Conservation (phyloP, 2,329 filamentous ascomycete genomes). For the Fusarium sulawesiense region DNA sequence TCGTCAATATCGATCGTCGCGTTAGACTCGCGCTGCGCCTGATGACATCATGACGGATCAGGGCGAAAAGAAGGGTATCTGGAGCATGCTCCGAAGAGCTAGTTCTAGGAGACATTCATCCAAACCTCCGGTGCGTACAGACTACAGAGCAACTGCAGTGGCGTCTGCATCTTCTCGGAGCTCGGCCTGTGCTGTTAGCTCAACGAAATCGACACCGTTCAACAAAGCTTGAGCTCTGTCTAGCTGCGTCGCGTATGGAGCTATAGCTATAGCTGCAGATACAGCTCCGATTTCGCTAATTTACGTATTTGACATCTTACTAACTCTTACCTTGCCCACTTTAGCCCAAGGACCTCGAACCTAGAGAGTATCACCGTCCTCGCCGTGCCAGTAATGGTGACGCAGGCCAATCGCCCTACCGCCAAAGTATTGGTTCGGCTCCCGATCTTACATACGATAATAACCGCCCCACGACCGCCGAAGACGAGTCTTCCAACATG, state of each 20-base stretch:
- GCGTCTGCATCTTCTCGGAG: not conserved
- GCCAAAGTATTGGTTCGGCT: slow-evolving; percentile 52
- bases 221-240: slow-evolving; percentile 18
- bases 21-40: slow-evolving; percentile 22
- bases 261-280: slow-evolving; percentile 29
- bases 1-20: slow-evolving; percentile 22
- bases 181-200: not conserved
- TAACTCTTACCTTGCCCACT: slow-evolving; percentile 10
- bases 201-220: not conserved
- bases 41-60: slow-evolving; percentile 51
- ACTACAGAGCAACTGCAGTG: slow-evolving; percentile 11
- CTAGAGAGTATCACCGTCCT: slow-evolving; percentile 37
- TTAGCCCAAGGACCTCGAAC: slow-evolving; percentile 33
- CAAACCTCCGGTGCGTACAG: slow-evolving; percentile 40
- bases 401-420: slow-evolving; percentile 14
- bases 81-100: slow-evolving; percentile 62
- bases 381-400: slow-evolving; percentile 38
- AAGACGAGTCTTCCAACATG: slow-evolving; percentile 40
- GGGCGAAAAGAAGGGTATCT: slow-evolving; percentile 57
- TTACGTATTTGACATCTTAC: slow-evolving; percentile 7
- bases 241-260: slow-evolving; percentile 15
- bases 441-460: slow-evolving; percentile 45
- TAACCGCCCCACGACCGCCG: slow-evolving; percentile 33
- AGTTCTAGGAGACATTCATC: slow-evolving; percentile 50
- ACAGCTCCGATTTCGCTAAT: slow-evolving; percentile 23